Evolutionary conservation across 805 yeast genomes (phyloP).

Genomic region (Kluyveromyces nonfermentans): DNA sequence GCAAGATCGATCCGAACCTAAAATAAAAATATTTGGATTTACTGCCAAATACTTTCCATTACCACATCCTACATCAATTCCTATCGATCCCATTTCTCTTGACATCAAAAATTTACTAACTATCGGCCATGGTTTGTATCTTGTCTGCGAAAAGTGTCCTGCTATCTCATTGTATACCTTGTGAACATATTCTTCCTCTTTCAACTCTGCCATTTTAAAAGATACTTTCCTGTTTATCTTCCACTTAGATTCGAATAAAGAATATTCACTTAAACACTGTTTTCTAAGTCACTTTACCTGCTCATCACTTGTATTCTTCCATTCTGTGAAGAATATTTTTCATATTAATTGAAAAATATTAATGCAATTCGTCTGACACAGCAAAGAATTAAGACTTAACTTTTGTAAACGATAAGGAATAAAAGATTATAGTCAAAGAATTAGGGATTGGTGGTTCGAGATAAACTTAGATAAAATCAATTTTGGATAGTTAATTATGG

Average conservation of each 20-base stretch:
- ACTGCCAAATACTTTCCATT: slow-evolving; percentile 84
- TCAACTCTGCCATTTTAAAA: slow-evolving; percentile 34
- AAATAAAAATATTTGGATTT: slow-evolving; percentile 54
- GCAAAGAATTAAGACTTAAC: not conserved
- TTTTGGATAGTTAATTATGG: not conserved
- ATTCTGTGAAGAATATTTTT: not conserved
- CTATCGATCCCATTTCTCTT: slow-evolving; percentile 49
- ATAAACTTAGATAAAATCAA: too few relatives aligned
- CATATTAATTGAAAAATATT: not conserved
- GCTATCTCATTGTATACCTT: slow-evolving; percentile 92
- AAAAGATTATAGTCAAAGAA: too few relatives aligned
- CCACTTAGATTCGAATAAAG: not conserved
- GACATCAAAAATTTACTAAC: slow-evolving; percentile 59
- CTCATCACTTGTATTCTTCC: not conserved
- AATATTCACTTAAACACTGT: too few relatives aligned
- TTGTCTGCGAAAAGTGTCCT: slow-evolving; percentile 80
- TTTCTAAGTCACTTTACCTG: too few relatives aligned
- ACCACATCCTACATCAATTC: slow-evolving; percentile 95
- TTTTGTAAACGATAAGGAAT: not conserved
- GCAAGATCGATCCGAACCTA: slow-evolving; percentile 68
- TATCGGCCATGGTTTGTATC: slow-evolving; percentile 96
- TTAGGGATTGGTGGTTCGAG: not conserved
- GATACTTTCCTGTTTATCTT: not conserved
- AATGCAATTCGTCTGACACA: too few relatives aligned
- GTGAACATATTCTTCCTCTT: slow-evolving; percentile 78